Percentiles rank a stretch among this genome's conserved stretches.
These are phyloP conservation scores for Pseudofabraea citricarpa DNA, from an alignment of 2,329 filamentous ascomycete genomes.

Conservation along the genomic window DNA sequence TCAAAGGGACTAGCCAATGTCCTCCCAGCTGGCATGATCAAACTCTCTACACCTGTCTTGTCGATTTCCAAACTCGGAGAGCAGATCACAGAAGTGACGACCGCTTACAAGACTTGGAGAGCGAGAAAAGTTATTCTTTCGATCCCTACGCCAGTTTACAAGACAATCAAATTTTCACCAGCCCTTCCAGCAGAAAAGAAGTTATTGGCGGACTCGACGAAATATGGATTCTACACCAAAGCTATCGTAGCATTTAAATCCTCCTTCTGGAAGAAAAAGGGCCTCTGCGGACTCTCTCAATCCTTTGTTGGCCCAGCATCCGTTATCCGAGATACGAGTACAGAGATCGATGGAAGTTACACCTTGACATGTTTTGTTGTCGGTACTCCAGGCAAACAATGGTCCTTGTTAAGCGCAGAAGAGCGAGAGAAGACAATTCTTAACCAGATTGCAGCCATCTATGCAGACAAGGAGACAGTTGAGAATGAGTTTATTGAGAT, in stretches of 20 bases:
- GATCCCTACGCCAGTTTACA: constrained; percentile 40
- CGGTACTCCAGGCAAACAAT: constrained; percentile 29
- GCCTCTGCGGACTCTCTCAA: constrained; percentile 40
- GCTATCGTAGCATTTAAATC: constrained; percentile 9
- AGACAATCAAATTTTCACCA: constrained; percentile 38
- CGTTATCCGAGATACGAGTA: constrained; percentile 39
- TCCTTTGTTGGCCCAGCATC: constrained; percentile 40
- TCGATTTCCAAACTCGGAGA: not conserved
- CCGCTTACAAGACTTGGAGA: not conserved
- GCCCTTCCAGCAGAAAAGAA: constrained; percentile 26
- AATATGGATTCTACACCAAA: constrained; percentile 33
- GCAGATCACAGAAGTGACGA: not conserved
- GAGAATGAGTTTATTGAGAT: not conserved
- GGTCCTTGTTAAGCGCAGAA: constrained; percentile 19
- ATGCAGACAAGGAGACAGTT: not conserved
- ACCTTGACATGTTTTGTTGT: constrained; percentile 36
- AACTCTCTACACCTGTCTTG: constrained; percentile 1
- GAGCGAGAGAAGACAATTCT: constrained; percentile 16
- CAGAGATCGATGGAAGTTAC: constrained; percentile 22
- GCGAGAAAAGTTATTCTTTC: constrained; percentile 43
- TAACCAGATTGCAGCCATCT: constrained; percentile 8
- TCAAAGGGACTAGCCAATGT: not conserved
- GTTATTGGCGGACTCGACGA: constrained; percentile 24
- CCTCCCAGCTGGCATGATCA: not conserved
- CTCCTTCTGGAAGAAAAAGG: constrained; percentile 11